Evolutionary conservation across 768 basidiomycete species (phyloP).

Genomic region (Kwoniella dendrophila): DNA sequence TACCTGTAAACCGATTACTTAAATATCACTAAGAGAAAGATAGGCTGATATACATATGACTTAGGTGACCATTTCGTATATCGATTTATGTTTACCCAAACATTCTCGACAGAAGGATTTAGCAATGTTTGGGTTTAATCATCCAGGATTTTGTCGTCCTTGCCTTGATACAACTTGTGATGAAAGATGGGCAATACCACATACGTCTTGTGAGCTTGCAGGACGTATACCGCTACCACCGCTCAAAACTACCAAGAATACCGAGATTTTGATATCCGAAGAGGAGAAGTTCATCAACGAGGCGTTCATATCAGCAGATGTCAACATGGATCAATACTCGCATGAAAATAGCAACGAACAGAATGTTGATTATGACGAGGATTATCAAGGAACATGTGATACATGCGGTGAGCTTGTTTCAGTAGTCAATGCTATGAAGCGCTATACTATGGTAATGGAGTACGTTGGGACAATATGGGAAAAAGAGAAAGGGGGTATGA

Average conservation of each 20-base stretch:
- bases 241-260: too few species aligned
- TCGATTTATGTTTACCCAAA: not conserved
- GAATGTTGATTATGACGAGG: too few species aligned
- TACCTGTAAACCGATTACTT: not conserved
- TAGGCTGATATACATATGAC: not conserved
- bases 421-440: not conserved
- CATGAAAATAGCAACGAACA: too few species aligned
- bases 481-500: not conserved
- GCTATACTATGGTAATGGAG: not conserved
- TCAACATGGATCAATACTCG: too few species aligned
- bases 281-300: too few species aligned
- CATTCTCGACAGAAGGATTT: slow-evolving; percentile 1
- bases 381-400: not conserved
- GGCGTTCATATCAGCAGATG: too few species aligned
- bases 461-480: not conserved
- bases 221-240: not conserved
- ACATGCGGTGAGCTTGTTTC: not conserved
- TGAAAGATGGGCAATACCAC: not conserved
- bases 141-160: not conserved
- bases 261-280: too few species aligned
- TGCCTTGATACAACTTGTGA: not conserved
- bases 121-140: not conserved
- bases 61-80: slow-evolving; percentile 11
- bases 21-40: not conserved
- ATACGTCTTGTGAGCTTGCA: not conserved